phyloP scores from a whole-genome alignment of 1,139 yeast genomes.

The Magnusiomyces tetraspermus region DNA sequence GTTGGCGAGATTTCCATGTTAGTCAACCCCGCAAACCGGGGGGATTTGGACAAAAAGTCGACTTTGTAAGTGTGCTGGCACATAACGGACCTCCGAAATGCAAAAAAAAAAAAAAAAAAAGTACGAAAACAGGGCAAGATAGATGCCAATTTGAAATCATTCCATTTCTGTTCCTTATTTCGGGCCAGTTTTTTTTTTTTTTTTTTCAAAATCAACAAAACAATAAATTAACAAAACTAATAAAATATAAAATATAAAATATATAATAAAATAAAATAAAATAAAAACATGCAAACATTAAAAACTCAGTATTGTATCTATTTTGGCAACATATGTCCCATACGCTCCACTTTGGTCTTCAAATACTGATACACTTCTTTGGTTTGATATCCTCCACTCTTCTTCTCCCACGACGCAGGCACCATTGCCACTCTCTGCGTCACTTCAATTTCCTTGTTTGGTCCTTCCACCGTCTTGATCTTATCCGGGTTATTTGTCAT shows the following conservation, averaged over 20 bases:
- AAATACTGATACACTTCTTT: conserved; percentile 87
- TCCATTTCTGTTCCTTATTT: no score
- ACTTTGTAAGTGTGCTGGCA: no score
- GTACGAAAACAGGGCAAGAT: no score
- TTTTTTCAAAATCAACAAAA: no score
- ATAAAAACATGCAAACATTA: not conserved
- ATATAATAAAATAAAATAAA: not conserved
- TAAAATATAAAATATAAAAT: not conserved
- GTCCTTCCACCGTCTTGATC: conserved; percentile 87
- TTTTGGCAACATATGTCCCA: conserved; percentile 58
- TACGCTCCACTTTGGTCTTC: conserved; percentile 86
- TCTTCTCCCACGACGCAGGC: conserved; percentile 79
- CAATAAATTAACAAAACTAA: not conserved
- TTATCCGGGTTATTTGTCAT: conserved; percentile 96
- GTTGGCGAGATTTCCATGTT: no score
- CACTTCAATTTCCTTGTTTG: conserved; percentile 57
- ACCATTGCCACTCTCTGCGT: conserved; percentile 91
- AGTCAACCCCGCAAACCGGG: no score
- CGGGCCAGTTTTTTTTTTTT: no score
- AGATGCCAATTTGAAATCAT: no score
- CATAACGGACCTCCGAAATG: no score
- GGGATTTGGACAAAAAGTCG: no score
- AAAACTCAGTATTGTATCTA: not conserved
- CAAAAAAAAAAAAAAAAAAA: no score
- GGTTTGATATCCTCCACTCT: conserved; percentile 67